These are phyloP conservation scores for Neofusicoccum sp. DNA, from an alignment of 2,329 filamentous ascomycete genomes.

Conservation along the genomic window DNA sequence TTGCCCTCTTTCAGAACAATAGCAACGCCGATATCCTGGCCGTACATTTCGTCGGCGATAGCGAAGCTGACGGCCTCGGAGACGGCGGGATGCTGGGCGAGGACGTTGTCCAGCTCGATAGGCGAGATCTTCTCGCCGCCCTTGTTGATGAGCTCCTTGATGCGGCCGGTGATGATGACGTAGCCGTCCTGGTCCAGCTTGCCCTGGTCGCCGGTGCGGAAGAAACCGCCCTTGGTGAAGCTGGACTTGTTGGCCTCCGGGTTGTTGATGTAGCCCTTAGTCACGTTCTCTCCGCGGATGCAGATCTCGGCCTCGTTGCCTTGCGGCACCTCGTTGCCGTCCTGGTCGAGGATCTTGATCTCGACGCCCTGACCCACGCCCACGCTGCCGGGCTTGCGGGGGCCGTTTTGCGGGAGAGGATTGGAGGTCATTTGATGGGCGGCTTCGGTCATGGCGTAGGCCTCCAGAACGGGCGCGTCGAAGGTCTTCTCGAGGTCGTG, in stretches of 20 bases:
- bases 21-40: conserved; percentile 76
- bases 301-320: conserved; percentile 78
- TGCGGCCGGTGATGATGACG: conserved; percentile 81
- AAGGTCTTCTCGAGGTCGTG: conserved; percentile 74
- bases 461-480: conserved; percentile 78
- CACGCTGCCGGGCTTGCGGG: conserved; percentile 77
- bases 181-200: conserved; percentile 78
- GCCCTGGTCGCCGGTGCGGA: conserved; percentile 85
- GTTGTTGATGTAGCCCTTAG: conserved; percentile 83
- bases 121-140: conserved; percentile 87
- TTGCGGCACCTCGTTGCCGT: conserved; percentile 65
- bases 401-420: conserved; percentile 56
- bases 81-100: conserved; percentile 70
- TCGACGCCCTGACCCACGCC: conserved; percentile 82
- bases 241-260: conserved; percentile 69
- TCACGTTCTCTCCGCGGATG: conserved; percentile 79
- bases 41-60: conserved; percentile 77
- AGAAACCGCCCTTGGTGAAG: conserved; percentile 75
- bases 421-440: conserved; percentile 80
- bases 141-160: conserved; percentile 92
- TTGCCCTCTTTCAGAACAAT: conserved; percentile 69
- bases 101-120: conserved; percentile 81
- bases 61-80: conserved; percentile 81
- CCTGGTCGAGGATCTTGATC: conserved; percentile 70
- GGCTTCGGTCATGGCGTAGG: conserved; percentile 91